Percentiles rank a stretch among this genome's conserved stretches.
Conservation (phyloP, 2,329 filamentous ascomycete genomes). For the Hypomyces perniciosus region DNA sequence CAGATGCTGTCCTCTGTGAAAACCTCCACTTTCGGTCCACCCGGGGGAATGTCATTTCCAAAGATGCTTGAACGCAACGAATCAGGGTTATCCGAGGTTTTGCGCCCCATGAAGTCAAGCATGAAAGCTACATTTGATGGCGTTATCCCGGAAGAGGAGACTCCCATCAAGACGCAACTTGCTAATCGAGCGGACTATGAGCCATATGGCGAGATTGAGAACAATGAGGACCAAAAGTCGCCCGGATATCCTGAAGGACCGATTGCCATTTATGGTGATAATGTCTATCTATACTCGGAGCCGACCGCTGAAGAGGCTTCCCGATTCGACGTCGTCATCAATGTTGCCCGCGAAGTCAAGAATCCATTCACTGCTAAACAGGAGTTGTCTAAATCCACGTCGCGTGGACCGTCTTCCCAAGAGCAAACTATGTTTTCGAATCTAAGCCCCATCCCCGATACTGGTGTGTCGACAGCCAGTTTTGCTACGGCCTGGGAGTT, state of each 20-base stretch:
- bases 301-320: conserved; percentile 72
- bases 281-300: conserved; percentile 74
- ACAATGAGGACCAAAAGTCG: conserved; percentile 73
- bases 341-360: conserved; percentile 74
- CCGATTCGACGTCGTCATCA: conserved; percentile 76
- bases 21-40: conserved; percentile 54
- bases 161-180: conserved; percentile 55
- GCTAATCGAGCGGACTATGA: conserved; percentile 52
- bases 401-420: conserved; percentile 5
- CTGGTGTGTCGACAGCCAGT: conserved; percentile 51
- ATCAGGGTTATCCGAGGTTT: conserved; percentile 52
- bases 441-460: conserved; percentile 43
- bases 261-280: conserved; percentile 72
- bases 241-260: conserved; percentile 78
- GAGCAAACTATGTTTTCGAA: conserved; percentile 5
- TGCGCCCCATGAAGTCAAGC: conserved; percentile 45
- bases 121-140: conserved; percentile 33
- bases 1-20: conserved; percentile 57
- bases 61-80: conserved; percentile 55
- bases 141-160: conserved; percentile 49
- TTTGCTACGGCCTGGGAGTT: conserved; percentile 58
- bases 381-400: conserved; percentile 14
- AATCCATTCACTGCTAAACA: conserved; percentile 58
- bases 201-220: conserved; percentile 59
- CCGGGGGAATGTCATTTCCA: conserved; percentile 59